A percentile compares a stretch with the other conserved stretches of the same genome.
Conservation (phyloP, 2,329 filamentous ascomycete genomes). For the Akanthomyces dipterigenus region DNA sequence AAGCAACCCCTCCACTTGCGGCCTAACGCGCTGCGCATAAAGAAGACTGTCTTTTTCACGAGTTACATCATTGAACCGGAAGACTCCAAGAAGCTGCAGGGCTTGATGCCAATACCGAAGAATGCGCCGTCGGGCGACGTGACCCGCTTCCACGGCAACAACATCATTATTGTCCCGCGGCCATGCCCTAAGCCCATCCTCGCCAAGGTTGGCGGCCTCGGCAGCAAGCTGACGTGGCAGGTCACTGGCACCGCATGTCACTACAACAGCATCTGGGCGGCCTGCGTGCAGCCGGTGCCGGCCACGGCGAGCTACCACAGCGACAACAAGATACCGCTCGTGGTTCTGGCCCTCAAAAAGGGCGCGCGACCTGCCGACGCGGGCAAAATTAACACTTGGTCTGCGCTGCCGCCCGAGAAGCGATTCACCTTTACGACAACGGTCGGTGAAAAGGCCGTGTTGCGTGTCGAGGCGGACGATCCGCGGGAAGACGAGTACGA, state of each 20-base stretch:
- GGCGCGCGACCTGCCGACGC: slow-evolving; percentile 74
- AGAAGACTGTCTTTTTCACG: slow-evolving; percentile 85
- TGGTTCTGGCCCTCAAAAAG: slow-evolving; percentile 76
- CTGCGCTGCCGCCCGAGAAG: slow-evolving; percentile 63
- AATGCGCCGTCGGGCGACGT: slow-evolving; percentile 54
- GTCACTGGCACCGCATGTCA: slow-evolving; percentile 68
- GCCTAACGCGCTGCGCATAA: slow-evolving; percentile 57
- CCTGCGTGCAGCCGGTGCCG: slow-evolving; percentile 66
- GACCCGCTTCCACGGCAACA: slow-evolving; percentile 77
- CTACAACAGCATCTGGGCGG: slow-evolving; percentile 84
- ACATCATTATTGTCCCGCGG: slow-evolving; percentile 80
- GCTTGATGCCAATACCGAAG: slow-evolving; percentile 56
- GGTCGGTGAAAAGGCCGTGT: slow-evolving; percentile 78
- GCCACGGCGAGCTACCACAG: slow-evolving; percentile 64
- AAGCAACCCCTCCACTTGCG: slow-evolving; percentile 28
- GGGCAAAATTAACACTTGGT: slow-evolving; percentile 76
- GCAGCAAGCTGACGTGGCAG: slow-evolving; percentile 76
- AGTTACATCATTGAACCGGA: slow-evolving; percentile 74
- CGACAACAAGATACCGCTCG: slow-evolving; percentile 68
- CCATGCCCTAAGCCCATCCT: slow-evolving; percentile 66
- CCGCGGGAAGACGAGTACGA: slow-evolving; percentile 56
- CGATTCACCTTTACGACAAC: slow-evolving; percentile 72
- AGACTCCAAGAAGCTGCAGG: slow-evolving; percentile 66
- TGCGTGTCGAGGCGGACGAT: slow-evolving; percentile 72
- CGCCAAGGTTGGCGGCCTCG: slow-evolving; percentile 80